Evolutionary conservation across 495 filamentous ascomycete genomes (phyloP).

Genomic region (Hyaloscypha hepaticicola): DNA sequence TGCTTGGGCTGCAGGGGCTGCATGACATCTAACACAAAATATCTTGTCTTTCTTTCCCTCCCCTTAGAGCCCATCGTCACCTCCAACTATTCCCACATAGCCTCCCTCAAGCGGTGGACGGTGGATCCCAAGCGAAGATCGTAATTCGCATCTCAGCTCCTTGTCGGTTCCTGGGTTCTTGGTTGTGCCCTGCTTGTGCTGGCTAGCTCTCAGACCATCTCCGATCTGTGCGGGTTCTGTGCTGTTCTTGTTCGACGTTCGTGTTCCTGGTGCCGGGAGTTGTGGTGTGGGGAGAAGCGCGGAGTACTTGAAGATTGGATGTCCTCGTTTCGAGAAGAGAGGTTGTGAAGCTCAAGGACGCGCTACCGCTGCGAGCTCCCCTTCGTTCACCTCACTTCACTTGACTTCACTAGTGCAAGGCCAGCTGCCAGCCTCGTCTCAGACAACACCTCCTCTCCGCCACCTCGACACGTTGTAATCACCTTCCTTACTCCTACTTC

Average conservation of each 20-base stretch:
- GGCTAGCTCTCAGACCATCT: conserved; percentile 1
- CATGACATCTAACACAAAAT: background rate
- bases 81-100: too few relatives aligned
- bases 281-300: background rate
- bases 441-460: background rate
- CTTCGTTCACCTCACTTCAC: background rate
- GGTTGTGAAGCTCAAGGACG: background rate
- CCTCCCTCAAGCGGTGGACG: background rate
- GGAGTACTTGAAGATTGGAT: background rate
- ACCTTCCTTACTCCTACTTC: background rate
- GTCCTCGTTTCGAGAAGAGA: background rate
- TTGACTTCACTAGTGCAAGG: background rate
- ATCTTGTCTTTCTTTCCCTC: background rate
- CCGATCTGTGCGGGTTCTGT: background rate
- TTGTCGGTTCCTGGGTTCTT: background rate
- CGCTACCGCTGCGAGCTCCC: background rate
- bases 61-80: background rate
- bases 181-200: background rate
- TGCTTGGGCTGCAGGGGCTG: background rate
- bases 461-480: background rate
- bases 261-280: background rate
- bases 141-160: background rate
- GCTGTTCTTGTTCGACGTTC: background rate
- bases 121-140: background rate
- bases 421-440: background rate